Evolutionary conservation across 2,329 filamentous ascomycete genomes (phyloP).

Genomic region (Sporothrix euskadiensis): DNA sequence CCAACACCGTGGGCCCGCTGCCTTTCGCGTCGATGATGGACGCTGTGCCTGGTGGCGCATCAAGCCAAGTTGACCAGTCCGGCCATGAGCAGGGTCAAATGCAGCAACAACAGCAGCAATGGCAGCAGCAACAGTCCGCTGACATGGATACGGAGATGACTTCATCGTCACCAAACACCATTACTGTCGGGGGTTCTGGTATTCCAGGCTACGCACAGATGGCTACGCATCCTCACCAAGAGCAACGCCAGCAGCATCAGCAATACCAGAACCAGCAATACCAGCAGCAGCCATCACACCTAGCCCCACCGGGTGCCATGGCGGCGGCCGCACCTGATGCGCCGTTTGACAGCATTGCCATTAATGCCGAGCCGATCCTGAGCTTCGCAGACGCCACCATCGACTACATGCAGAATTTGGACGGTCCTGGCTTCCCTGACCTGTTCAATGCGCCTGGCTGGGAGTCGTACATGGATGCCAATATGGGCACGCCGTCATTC

Average conservation of each 20-base stretch:
- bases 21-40: conserved; percentile 5
- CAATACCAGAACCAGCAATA: background rate
- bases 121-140: background rate
- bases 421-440: conserved; percentile 30
- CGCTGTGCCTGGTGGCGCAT: background rate
- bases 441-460: conserved; percentile 24
- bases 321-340: background rate
- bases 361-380: conserved; percentile 21
- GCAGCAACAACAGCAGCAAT: background rate
- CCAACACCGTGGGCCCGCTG: conserved; percentile 2
- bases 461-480: conserved; percentile 28
- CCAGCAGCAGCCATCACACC: background rate
- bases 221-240: background rate
- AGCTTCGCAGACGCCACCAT: conserved; percentile 34
- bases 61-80: background rate
- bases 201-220: background rate
- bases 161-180: background rate
- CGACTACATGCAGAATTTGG: conserved; percentile 37
- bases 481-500: conserved; percentile 26
- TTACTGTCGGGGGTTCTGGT: background rate
- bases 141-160: conserved; percentile 10
- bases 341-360: background rate
- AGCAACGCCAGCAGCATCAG: background rate
- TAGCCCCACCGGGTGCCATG: background rate
- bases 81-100: background rate